Evolutionary conservation across 2,329 filamentous ascomycete species (phyloP), one percentile per base, ranked within the genome.

Genomic region (Trichoderma semiorbis): DNA sequence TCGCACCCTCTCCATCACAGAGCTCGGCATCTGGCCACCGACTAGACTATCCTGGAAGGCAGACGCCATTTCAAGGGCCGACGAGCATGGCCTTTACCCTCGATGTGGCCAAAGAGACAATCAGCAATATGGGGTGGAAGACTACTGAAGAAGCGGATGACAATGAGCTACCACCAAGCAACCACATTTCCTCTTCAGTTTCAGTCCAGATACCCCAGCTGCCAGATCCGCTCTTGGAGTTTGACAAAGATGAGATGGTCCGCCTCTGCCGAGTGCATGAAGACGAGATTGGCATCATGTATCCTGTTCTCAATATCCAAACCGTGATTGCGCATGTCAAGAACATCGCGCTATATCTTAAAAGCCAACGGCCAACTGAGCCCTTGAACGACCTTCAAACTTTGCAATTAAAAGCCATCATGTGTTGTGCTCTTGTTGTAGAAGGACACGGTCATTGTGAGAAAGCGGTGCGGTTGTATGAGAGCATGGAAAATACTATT

Each of bases 281-380:
- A 75, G 94, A 98, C 76, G 95, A 98, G 79, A 91, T 97, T 77
- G 93, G 93, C 57, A 88, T 95, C 77, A 97, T 97, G 93, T 97
- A 97, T 79, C 95, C 95, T 0, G 88, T 97, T 5, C 81, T 97
- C 61, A 88, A 93, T 75, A 92, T 97, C 43, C 88, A 92, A 55
- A 86, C 86, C 55, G 84, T 97, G 50, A 90, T 93, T 47, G 84
- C 85, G 7, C 92, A 97, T 79, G 90, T 91, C 7, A 90, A 88
- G 73, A 86, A 87, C 72, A 83, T 97, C 1, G 91, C 91, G 70
- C 85, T 88, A 0, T 96, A 93, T 79, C 90, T 96, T 78, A 81
- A 81, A 57, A 76, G 76, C 7, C 80, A 82, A 66, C 78, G 76
- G 10, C 75, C 81, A 0, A 75, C 77, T 8, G 79, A 81, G 57